These are phyloP conservation scores for Nicotiana tomentosiformis DNA, from an alignment of 257 asterid genomes.

Conservation along the genomic window DNA sequence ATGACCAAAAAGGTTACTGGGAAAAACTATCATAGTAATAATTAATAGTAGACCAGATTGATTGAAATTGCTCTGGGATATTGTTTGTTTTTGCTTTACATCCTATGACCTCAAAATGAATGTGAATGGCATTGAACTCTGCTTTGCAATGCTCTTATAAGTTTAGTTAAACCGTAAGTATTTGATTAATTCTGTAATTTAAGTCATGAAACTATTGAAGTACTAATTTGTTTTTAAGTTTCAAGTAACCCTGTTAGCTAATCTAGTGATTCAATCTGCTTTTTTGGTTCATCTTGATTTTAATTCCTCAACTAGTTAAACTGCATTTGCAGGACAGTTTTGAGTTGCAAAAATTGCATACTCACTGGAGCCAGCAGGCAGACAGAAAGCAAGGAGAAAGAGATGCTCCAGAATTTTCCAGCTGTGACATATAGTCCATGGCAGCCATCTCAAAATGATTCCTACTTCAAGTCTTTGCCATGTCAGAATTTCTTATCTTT, in stretches of 20 bases:
- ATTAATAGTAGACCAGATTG: neutral
- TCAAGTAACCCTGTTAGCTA: neutral
- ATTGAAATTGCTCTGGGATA: neutral
- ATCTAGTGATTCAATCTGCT: neutral
- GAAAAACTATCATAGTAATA: neutral
- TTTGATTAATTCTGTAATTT: neutral
- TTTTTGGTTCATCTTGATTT: neutral
- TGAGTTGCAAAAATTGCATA: neutral
- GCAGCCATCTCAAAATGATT: neutral
- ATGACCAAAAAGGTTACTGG: neutral
- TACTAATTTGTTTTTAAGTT: neutral
- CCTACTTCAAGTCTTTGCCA: neutral
- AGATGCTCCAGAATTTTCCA: constrained; percentile 9
- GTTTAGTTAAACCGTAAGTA: neutral
- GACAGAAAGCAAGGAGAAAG: neutral
- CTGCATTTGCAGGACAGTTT: neutral
- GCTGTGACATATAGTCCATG: neutral
- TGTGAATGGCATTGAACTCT: neutral
- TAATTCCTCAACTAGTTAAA: neutral
- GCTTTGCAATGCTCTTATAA: neutral
- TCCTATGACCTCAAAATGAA: no score
- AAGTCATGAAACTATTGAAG: neutral
- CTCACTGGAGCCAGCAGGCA: neutral
- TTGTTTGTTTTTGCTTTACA: no score
- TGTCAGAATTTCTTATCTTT: neutral